These are phyloP conservation scores for Piromyces sp. DNA, from an alignment of 192 early-diverging fungal genomes.

Conservation along the genomic window DNA sequence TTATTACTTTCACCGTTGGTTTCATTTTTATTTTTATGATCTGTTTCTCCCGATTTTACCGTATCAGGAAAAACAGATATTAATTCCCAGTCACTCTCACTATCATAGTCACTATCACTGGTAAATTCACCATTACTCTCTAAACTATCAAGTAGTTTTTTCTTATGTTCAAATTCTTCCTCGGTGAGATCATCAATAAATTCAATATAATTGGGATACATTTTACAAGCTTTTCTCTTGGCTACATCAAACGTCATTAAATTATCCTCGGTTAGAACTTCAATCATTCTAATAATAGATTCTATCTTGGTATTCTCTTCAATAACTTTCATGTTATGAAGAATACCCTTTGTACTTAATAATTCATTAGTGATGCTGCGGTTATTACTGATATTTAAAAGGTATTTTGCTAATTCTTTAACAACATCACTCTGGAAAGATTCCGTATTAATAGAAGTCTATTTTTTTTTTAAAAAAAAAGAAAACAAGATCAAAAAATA, in stretches of 20 bases:
- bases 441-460: not conserved
- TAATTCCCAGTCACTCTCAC: not conserved
- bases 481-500: too few species aligned
- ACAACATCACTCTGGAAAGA: not conserved
- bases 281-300: not conserved
- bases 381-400: not conserved
- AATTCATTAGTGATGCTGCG: not conserved
- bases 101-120: not conserved
- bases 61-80: not conserved
- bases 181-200: not conserved
- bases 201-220: not conserved
- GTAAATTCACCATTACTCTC: not conserved
- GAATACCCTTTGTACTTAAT: not conserved
- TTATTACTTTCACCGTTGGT: not conserved
- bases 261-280: not conserved
- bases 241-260: not conserved
- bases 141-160: not conserved
- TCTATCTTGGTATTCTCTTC: not conserved
- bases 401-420: not conserved
- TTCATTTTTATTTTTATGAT: not conserved
- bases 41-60: too few species aligned
- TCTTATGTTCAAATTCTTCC: not conserved
- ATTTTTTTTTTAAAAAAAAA: too few species aligned
- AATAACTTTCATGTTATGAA: not conserved
- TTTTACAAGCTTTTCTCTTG: not conserved